A percentile compares a stretch with the other conserved stretches of the same genome.
These are phyloP conservation scores for Fusarium sacchari DNA, from an alignment of 2,329 filamentous ascomycete species.

Conservation along the genomic window DNA sequence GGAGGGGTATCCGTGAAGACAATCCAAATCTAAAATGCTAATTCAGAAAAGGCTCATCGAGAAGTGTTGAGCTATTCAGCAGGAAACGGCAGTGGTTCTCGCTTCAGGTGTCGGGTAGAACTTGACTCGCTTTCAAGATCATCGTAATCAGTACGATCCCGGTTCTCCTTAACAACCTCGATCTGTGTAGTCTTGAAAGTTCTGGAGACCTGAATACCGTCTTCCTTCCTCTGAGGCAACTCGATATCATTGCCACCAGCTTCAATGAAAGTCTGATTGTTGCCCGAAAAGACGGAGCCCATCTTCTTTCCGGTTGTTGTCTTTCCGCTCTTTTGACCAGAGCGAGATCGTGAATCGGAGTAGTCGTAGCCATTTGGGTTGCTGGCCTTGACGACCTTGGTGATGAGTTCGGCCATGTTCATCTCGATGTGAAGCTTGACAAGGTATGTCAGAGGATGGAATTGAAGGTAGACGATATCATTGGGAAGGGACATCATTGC, in stretches of 20 bases:
- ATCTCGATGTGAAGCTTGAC: constrained; percentile 66
- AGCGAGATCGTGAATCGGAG: constrained; percentile 34
- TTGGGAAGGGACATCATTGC: constrained; percentile 47
- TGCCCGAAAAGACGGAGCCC: constrained; percentile 34
- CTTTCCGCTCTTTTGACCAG: constrained; percentile 33
- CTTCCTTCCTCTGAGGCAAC: constrained; percentile 20
- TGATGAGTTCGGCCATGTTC: constrained; percentile 63
- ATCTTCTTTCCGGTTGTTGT: constrained; percentile 20
- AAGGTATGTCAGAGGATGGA: constrained; percentile 62
- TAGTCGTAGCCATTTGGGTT: constrained; percentile 42
- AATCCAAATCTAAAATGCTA: neutral
- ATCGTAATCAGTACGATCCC: constrained; percentile 32
- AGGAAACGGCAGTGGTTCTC: constrained; percentile 30
- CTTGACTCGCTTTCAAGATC: constrained; percentile 42
- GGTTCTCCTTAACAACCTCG: constrained; percentile 23
- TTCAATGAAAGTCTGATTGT: constrained; percentile 36
- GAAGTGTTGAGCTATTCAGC: neutral
- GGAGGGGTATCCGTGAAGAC: neutral
- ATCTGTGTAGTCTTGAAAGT: constrained; percentile 41
- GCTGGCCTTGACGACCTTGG: constrained; percentile 48
- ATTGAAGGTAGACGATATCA: constrained; percentile 53
- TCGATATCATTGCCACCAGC: constrained; percentile 36
- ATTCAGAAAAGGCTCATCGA: neutral
- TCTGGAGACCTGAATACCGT: constrained; percentile 41
- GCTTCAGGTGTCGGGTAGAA: constrained; percentile 39